phyloP scores from a whole-genome alignment of 495 filamentous ascomycete genomes.

The Chaetomidium leptoderma region DNA sequence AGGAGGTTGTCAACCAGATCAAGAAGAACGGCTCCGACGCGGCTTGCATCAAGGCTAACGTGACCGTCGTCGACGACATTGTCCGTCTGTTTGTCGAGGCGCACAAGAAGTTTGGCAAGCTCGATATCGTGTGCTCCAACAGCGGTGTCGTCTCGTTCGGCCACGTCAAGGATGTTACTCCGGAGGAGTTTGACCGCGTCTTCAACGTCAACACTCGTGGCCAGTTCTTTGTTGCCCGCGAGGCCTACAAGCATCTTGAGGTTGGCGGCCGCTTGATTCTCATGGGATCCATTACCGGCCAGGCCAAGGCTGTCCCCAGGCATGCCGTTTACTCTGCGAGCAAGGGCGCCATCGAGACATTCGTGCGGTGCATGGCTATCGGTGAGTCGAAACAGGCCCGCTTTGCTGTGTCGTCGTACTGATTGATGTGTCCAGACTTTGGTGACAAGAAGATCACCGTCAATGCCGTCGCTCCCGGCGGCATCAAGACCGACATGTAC shows the following conservation, averaged over 20 bases:
- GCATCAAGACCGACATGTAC: slow-evolving; percentile 69
- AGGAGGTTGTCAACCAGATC: slow-evolving; percentile 60
- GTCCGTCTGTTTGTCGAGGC: slow-evolving; percentile 51
- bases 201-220: slow-evolving; percentile 74
- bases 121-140: slow-evolving; percentile 75
- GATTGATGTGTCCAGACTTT: slow-evolving; percentile 28
- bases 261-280: slow-evolving; percentile 60
- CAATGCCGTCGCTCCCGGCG: slow-evolving; percentile 63
- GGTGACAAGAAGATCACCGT: slow-evolving; percentile 53
- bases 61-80: slow-evolving; percentile 62
- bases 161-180: slow-evolving; percentile 65
- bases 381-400: slow-evolving; percentile 14
- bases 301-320: slow-evolving; percentile 58
- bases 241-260: slow-evolving; percentile 59
- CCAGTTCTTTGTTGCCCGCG: slow-evolving; percentile 76
- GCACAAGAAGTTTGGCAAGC: slow-evolving; percentile 53
- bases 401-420: not conserved
- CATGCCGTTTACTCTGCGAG: slow-evolving; percentile 53
- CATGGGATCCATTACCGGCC: slow-evolving; percentile 61
- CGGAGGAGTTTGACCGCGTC: slow-evolving; percentile 70
- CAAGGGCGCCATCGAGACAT: slow-evolving; percentile 39
- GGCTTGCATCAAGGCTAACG: slow-evolving; percentile 69
- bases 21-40: slow-evolving; percentile 53
- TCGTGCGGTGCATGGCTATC: slow-evolving; percentile 36
- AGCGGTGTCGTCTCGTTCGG: slow-evolving; percentile 60